A percentile compares a stretch with the other conserved stretches of the same genome.
phyloP scores from a whole-genome alignment of 768 basidiomycete genomes.

The Leccinum obscurum region DNA sequence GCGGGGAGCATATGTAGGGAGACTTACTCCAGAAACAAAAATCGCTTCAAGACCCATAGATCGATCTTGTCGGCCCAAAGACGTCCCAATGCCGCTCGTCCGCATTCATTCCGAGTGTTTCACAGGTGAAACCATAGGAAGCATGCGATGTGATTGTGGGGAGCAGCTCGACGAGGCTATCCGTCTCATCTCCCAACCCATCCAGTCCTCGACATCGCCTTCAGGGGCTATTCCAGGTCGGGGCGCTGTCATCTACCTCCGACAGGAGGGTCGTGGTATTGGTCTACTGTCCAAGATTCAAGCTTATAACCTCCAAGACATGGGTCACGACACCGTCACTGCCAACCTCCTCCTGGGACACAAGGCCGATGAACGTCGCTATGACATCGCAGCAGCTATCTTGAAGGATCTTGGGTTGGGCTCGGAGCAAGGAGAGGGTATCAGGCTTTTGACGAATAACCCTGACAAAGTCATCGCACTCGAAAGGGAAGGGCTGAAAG shows the following conservation, averaged over 20 bases:
- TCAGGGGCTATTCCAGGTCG: slow-evolving; percentile 66
- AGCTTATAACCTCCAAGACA: slow-evolving; percentile 96
- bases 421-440: slow-evolving; percentile 51
- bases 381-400: slow-evolving; percentile 90
- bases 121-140: slow-evolving; percentile 96
- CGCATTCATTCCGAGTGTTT: slow-evolving; percentile 99
- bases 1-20: slow-evolving; percentile 91
- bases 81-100: slow-evolving; percentile 76
- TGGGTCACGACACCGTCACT: slow-evolving; percentile 98
- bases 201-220: slow-evolving; percentile 44
- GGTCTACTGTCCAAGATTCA: slow-evolving; percentile 93
- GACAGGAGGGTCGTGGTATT: slow-evolving; percentile 97
- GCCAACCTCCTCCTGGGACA: slow-evolving; percentile 96
- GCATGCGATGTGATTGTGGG: slow-evolving; percentile 99
- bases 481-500: slow-evolving; percentile 73
- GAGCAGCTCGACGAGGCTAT: slow-evolving; percentile 99
- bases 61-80: slow-evolving; percentile 11
- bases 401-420: slow-evolving; percentile 83
- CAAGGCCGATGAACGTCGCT: slow-evolving; percentile 89
- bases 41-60: slow-evolving; percentile 40
- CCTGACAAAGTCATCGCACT: slow-evolving; percentile 94
- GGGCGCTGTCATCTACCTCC: slow-evolving; percentile 91
- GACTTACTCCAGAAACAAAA: slow-evolving; percentile 59
- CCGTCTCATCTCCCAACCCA: slow-evolving; percentile 76
- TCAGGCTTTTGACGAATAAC: slow-evolving; percentile 93